Base-by-base conservation (phyloP, 768 basidiomycete species). In the Suillus hirtellus region DNA sequence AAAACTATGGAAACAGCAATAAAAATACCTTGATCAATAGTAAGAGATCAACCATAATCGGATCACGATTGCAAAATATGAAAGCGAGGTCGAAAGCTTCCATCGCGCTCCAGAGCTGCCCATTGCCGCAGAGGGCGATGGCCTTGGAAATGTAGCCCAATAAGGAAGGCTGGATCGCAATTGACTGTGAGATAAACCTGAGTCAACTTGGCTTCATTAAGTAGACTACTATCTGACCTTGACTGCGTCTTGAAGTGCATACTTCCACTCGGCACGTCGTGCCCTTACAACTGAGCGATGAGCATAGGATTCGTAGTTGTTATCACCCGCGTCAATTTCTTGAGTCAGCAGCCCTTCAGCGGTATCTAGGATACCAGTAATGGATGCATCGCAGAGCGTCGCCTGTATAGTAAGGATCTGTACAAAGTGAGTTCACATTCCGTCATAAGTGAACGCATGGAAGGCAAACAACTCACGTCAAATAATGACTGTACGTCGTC, bases 41-140 rank as follows among this genome's bases (percentile, higher is more conserved):
- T 34, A 52, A 52, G 17, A 52, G 27, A 52, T 52, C 50, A 2
- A 52, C 50, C 1, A 31, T 27, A 52, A 31, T 31, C 27, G 50
- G 27, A 52, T 52, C 34, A 31, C 17, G 50, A 10, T 31, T 52
- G 9, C 17, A 52, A 19, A 52, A 52, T 52, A 52, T 17, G 50
- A 52, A 52, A 52, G 50, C 50, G 31, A 52, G 50, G 31, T 52
- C 50, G 27, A 52, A 52, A 52, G 50, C 50, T 17, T 52, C 50
- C 50, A 52, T 52, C 9, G 50, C 50, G 9, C 34, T 27, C 27
- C 50, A 52, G 15, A 52, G 27, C 50, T 52, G 27, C 8, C 27
- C 50, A 15, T 17, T 19, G 50, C 50, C 50, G 17, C 50, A 52
- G 31, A 52, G 50, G 9, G 50, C 50, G 4, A 52, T 52, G 17